Base-by-base conservation (phyloP, 306 rosid species). In the Mucuna pruriens region DNA sequence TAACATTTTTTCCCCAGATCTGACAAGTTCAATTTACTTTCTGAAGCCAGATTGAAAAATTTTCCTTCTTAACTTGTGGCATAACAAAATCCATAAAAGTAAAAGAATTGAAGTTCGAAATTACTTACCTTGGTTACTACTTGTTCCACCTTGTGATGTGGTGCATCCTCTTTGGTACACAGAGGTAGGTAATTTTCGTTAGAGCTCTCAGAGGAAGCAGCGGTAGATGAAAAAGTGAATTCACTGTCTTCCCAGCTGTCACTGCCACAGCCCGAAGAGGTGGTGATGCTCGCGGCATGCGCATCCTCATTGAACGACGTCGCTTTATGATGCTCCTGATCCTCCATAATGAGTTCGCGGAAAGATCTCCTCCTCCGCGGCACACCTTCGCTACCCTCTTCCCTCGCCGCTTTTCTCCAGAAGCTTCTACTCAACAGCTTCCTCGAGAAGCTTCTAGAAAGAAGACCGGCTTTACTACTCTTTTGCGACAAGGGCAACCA, bases 191-290 rank as follows among this genome's bases (percentile, higher is more conserved):
- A 60, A 42, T 33, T 55, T 34, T 78, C 80, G 0, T 42, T 16
- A 49, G 77, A 73, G 76, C 7, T 15, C 6, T 46, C 74, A 5
- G 77, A 84, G 52, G 77, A 71, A 68, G 74, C 20, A 39, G 51
- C 52, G 13, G 22, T 71, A 0, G 83, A 65, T 16, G 87, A 23
- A 36, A 84, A 78, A 0, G 87, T 84, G 60, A 84, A 91, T 9
- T 92, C 95, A 6, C 88, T 90, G 76, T 85, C 95, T 3, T 65
- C 79, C 98, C 97, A 87, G 38, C 97, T 91, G 69, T 82, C 77
- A 9, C 80, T 64, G 13, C 71, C 68, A 71, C 76, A 40, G 10
- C 25, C 80, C 0, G 83, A 83, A 33, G 74, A 29, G 1, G 77
- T 54, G 38, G 74, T 26, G 11, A 20, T 0, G 22, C 57, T 72